These are phyloP conservation scores for Penicillium rolfsii DNA, from an alignment of 2,329 filamentous ascomycete genomes.

Conservation along the genomic window DNA sequence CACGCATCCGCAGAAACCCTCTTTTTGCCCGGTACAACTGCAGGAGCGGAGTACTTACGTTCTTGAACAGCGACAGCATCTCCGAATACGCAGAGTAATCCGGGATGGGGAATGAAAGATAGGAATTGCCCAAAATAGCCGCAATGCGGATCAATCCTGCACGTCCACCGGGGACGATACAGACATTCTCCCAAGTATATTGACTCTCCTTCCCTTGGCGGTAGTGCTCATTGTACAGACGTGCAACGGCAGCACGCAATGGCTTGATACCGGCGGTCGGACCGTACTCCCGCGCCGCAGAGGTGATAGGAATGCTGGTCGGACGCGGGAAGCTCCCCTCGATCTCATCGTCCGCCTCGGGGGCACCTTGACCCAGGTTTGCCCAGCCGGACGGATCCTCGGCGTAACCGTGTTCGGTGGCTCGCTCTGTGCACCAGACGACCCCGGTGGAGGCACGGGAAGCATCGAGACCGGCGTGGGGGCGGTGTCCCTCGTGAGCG, in stretches of 20 bases:
- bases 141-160: constrained; percentile 94
- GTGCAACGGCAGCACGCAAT: constrained; percentile 83
- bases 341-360: constrained; percentile 92
- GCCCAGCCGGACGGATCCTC: constrained; percentile 85
- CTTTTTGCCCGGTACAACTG: not conserved
- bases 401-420: constrained; percentile 82
- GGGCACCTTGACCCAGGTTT: constrained; percentile 91
- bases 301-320: constrained; percentile 73
- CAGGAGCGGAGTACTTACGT: constrained; percentile 47
- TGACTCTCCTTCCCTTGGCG: constrained; percentile 82
- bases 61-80: constrained; percentile 94
- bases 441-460: constrained; percentile 89
- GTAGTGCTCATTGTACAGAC: constrained; percentile 91
- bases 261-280: constrained; percentile 94
- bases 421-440: constrained; percentile 74
- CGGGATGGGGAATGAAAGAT: constrained; percentile 90
- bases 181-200: constrained; percentile 97
- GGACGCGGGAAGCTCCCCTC: constrained; percentile 85
- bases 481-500: constrained; percentile 86
- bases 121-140: constrained; percentile 88
- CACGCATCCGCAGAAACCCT: not conserved
- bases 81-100: constrained; percentile 98
- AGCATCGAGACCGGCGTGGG: constrained; percentile 88
- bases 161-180: constrained; percentile 90
- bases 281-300: constrained; percentile 83